A percentile compares a stretch with the other conserved stretches of the same genome.
Evolutionary conservation across 805 yeast species (phyloP).

Genomic region (Metschnikowia reukaufii): DNA sequence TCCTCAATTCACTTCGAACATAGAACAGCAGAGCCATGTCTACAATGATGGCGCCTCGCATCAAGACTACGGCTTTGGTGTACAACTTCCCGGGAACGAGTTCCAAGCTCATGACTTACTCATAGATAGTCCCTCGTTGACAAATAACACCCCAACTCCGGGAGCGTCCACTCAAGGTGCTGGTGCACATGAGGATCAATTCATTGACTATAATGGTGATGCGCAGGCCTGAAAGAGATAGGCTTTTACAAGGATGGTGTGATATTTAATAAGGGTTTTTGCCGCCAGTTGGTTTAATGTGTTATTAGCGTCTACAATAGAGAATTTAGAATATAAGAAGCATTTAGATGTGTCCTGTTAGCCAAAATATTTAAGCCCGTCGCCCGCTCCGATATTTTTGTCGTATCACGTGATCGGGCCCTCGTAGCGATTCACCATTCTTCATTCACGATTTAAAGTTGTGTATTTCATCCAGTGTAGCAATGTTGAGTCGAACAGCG

Average conservation of each 20-base stretch:
- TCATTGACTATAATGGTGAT: slow-evolving; percentile 27
- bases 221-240: too few species aligned
- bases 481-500: slow-evolving; percentile 6
- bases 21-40: slow-evolving; percentile 3
- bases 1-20: slow-evolving; percentile 1
- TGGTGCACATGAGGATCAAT: slow-evolving; percentile 22
- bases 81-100: slow-evolving; percentile 7
- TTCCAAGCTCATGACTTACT: slow-evolving; percentile 16
- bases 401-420: neutral
- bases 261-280: too few species aligned
- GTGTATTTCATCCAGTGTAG: neutral
- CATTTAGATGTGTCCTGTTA: neutral
- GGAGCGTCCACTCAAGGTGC: slow-evolving; percentile 13
- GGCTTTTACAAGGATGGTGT: too few species aligned
- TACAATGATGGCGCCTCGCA: slow-evolving; percentile 7
- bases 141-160: slow-evolving; percentile 15
- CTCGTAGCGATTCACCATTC: neutral
- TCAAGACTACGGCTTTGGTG: slow-evolving; percentile 14
- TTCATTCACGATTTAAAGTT: neutral
- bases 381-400: neutral
- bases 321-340: neutral
- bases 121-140: slow-evolving; percentile 15
- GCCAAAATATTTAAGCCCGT: too few species aligned
- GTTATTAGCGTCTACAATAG: neutral
- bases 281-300: too few species aligned